These are phyloP conservation scores for Dendrobium nobile DNA, from an alignment of 106 monocot genomes.

Conservation along the genomic window DNA sequence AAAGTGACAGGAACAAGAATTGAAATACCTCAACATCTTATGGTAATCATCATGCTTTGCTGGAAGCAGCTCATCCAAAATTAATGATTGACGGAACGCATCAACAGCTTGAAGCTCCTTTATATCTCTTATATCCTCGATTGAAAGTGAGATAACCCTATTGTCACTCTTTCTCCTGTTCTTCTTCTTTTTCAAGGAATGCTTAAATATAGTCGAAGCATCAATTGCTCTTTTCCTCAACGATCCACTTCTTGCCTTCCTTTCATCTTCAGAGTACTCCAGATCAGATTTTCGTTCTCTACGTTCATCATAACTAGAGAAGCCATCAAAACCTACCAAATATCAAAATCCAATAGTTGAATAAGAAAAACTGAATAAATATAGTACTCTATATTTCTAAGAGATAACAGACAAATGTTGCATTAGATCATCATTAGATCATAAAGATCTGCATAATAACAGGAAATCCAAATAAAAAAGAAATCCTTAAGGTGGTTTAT, in stretches of 20 bases:
- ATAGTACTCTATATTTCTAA: neutral
- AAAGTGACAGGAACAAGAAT: neutral
- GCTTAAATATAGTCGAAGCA: constrained; percentile 53
- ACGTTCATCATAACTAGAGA: constrained; percentile 37
- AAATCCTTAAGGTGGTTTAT: neutral
- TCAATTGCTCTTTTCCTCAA: constrained; percentile 50
- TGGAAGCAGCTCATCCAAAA: constrained; percentile 44
- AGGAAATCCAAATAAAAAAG: neutral
- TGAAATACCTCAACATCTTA: constrained; percentile 40
- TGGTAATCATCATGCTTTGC: constrained; percentile 48
- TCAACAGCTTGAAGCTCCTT: constrained; percentile 42
- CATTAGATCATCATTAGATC: too few species aligned
- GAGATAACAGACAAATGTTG: neutral
- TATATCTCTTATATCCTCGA: constrained; percentile 30
- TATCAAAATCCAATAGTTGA: neutral
- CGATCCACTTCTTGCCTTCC: constrained; percentile 39
- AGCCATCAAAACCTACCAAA: constrained; percentile 46
- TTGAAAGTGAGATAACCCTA: constrained; percentile 9
- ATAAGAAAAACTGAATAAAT: neutral
- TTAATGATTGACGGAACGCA: constrained; percentile 41
- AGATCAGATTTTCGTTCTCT: constrained; percentile 43
- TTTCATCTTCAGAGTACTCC: constrained; percentile 58
- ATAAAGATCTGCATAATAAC: neutral
- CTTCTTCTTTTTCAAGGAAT: constrained; percentile 37
- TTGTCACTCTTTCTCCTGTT: constrained; percentile 12